Conservation (phyloP, 495 filamentous ascomycete genomes). For the Patellaria atrata region DNA sequence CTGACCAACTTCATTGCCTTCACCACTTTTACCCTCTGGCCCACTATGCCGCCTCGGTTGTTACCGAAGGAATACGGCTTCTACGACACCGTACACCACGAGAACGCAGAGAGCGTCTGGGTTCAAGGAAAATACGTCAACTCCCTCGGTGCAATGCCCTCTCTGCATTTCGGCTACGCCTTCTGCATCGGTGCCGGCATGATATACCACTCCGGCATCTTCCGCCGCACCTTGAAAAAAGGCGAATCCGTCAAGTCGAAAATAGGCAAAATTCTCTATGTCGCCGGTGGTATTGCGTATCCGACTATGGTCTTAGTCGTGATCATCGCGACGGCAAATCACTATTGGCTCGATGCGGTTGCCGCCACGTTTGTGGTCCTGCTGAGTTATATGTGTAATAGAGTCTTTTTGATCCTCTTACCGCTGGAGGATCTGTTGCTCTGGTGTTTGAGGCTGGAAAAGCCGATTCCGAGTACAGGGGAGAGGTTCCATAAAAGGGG, state of each 20-base stretch:
- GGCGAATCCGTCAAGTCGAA: slow-evolving; percentile 30
- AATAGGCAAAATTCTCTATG: slow-evolving; percentile 31
- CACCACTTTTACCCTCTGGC: slow-evolving; percentile 45
- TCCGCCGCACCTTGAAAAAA: slow-evolving; percentile 32
- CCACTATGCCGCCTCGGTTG: slow-evolving; percentile 50
- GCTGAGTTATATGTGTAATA: slow-evolving; percentile 35
- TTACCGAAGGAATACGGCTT: slow-evolving; percentile 47
- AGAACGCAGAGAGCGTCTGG: slow-evolving; percentile 44
- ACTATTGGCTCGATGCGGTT: slow-evolving; percentile 48
- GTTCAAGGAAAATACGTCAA: slow-evolving; percentile 28
- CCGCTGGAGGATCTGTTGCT: slow-evolving; percentile 42
- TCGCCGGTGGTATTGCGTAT: slow-evolving; percentile 38
- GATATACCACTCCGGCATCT: slow-evolving; percentile 43
- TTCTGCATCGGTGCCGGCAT: slow-evolving; percentile 47
- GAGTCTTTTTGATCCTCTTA: slow-evolving; percentile 38
- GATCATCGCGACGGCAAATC: slow-evolving; percentile 53
- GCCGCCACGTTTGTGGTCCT: slow-evolving; percentile 38
- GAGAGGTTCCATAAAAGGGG: slow-evolving; percentile 20
- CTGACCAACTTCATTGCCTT: slow-evolving; percentile 50
- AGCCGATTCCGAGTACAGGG: slow-evolving; percentile 43
- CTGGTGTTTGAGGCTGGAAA: slow-evolving; percentile 41
- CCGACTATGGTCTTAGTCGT: slow-evolving; percentile 43
- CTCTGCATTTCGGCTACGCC: slow-evolving; percentile 23
- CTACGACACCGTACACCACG: slow-evolving; percentile 47
- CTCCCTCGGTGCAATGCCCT: slow-evolving; percentile 20